Evolutionary conservation across 1,284 basidiomycete genomes (phyloP), one percentile per base, ranked within the genome.

Genomic region (Ceratobasidium sp.): DNA sequence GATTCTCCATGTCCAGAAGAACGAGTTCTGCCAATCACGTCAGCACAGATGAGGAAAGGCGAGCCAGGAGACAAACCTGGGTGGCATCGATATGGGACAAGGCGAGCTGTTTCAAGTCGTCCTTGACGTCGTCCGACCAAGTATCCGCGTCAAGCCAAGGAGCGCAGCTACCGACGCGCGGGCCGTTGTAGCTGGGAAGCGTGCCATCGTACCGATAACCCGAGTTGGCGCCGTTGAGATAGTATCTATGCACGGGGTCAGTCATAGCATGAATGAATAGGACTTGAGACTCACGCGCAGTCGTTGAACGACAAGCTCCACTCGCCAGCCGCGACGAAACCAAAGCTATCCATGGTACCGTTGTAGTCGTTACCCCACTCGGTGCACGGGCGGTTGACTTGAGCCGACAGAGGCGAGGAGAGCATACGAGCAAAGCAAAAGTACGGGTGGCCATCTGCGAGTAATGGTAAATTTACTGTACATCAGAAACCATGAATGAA

Each of bases 1-100:
- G 70, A 84, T 84, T 81, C 94, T 96, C 95, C 94, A 97, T 2
- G 93, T 96, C 95, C 96, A 97, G 87, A 96, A 97, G 86, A 96
- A 96, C 83, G 87, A 97, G 81, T 97, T 90, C 88, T 93, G 79
- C 81, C 81, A 79, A 78, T 67, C 79, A 80, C 30, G 76, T 82
- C 58, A 74, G n/a, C 59, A 48, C 12, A 21, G 53, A 23, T n/a
- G 3, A 36, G 39, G 32, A 36, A 4, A 8, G 2, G 41, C 2
- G n/a, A 23, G 14, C 16, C 26, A 53, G n/a, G 14, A 30, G 14
- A 77, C 78, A 57, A 41, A 78, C 77, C 74, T 80, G 81, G 43
- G 84, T 77, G 8, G 83, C 81, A 75, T 84, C 83, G 82, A 84
- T 84, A 62, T 77, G 90, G n/a, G 90, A 86, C 77, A 90, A 75